phyloP scores from a whole-genome alignment of 1,284 basidiomycete species.

The Ganoderma lingzhi region DNA sequence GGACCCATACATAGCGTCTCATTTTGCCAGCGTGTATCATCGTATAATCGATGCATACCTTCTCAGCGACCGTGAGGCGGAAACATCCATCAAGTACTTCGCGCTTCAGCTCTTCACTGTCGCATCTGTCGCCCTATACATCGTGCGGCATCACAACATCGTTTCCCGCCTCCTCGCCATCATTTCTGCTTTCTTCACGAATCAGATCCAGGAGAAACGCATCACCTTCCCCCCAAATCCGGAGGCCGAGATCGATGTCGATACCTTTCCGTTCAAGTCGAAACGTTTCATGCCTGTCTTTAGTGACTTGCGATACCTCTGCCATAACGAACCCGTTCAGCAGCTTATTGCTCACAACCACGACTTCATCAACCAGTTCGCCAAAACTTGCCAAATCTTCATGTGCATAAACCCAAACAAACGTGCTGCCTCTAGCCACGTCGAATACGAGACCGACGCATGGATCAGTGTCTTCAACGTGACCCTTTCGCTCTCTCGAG shows the following conservation, averaged over 20 bases:
- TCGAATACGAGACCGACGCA: slow-evolving; percentile 94
- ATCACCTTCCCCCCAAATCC: slow-evolving; percentile 61
- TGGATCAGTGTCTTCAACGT: slow-evolving; percentile 96
- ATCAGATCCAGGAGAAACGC: slow-evolving; percentile 76
- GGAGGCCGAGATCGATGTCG: slow-evolving; percentile 72
- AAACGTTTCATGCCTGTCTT: slow-evolving; percentile 95
- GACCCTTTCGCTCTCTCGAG: slow-evolving; percentile 85
- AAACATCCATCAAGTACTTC: slow-evolving; percentile 93
- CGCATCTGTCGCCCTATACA: slow-evolving; percentile 82
- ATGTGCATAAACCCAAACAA: slow-evolving; percentile 92
- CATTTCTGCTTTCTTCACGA: slow-evolving; percentile 89
- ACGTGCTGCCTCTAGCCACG: slow-evolving; percentile 82
- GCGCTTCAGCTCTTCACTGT: slow-evolving; percentile 92
- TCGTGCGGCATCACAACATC: slow-evolving; percentile 80
- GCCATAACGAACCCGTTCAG: slow-evolving; percentile 81
- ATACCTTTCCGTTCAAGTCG: slow-evolving; percentile 87
- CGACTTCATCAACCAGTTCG: slow-evolving; percentile 65
- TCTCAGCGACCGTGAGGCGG: slow-evolving; percentile 90
- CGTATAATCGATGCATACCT: slow-evolving; percentile 92
- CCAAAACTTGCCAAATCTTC: slow-evolving; percentile 83
- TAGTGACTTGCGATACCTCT: slow-evolving; percentile 83
- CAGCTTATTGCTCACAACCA: slow-evolving; percentile 74
- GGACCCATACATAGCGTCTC: slow-evolving; percentile 68
- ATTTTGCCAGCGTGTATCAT: slow-evolving; percentile 87
- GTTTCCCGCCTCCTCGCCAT: slow-evolving; percentile 82